Evolutionary conservation across 2,329 filamentous ascomycete genomes (phyloP), one percentile per base, ranked within the genome.

Genomic region (Colletotrichum echinochloae): DNA sequence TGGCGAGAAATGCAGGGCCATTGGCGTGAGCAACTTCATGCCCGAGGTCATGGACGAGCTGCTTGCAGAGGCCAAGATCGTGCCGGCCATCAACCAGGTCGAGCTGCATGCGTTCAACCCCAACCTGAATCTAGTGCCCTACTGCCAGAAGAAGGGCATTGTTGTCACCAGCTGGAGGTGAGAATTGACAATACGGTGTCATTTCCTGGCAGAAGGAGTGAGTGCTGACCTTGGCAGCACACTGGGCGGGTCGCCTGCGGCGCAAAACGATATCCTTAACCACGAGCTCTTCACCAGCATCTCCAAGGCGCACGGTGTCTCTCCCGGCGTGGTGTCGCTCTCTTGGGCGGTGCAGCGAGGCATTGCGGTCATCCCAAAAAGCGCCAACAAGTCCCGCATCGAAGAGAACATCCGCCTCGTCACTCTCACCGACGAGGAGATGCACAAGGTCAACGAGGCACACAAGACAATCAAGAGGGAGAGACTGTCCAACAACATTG

Each of bases 21-120:
- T 80, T 49, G 78, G 78, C 0, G 78, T 80, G 20, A 77, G 76
- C 71, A 80, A 80, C 71, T 79, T 79, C 46, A 74, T 77, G 12
- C 75, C 76, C 23, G 76, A 76, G 72, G 76, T 75, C 16, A 67
- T 80, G 26, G 76, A 78, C 14, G 73, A 70, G 57, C 60, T 80
- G 41, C 71, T 79, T 1, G 60, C 66, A 9, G 67, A 70, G 12
- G 74, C 74, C 16, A 75, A 65, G 44, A 70, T 79, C 16, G 71
- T 76, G 39, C 79, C 78, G 2, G 77, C 74, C 5, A 73, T 80
- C 12, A 80, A 80, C 70, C 77, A 80, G 72, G 73, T 79, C 20
- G 78, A 80, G 73, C 67, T 79, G 30, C 78, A 80, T 65, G 74
- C 78, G 0, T 72, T 79, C 33, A 77, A 79, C 66, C 79, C 79